Conservation (phyloP, 371 early-diverging fungal genomes). For the Mortierella sp. region DNA sequence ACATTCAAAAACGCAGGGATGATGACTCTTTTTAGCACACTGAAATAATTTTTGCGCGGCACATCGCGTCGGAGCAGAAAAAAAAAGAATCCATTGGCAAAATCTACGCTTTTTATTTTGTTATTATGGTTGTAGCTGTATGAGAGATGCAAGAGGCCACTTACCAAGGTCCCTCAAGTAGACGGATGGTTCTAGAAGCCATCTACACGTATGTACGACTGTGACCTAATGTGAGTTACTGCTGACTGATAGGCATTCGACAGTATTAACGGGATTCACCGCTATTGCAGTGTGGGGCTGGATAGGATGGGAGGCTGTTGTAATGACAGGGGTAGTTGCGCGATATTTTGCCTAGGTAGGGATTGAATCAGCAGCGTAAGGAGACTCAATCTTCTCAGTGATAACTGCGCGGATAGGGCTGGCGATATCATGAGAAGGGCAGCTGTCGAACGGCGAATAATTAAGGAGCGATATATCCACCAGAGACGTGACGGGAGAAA, state of each 20-base stretch:
- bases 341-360: background rate
- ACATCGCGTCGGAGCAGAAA: slow-evolving; percentile 13
- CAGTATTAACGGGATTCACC: slow-evolving; percentile 2
- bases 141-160: background rate
- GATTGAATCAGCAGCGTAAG: background rate
- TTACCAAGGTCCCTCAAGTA: background rate
- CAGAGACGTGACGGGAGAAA: too few species aligned
- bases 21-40: background rate
- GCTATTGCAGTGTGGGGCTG: background rate
- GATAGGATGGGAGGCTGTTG: background rate
- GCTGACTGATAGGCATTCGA: background rate
- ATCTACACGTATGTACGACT: background rate
- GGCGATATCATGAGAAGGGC: background rate
- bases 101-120: background rate
- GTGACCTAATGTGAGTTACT: background rate
- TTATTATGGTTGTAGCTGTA: background rate
- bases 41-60: slow-evolving; percentile 14
- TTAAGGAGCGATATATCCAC: slow-evolving; percentile 34
- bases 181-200: background rate
- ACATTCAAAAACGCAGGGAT: background rate
- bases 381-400: slow-evolving; percentile 53
- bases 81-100: background rate
- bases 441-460: slow-evolving; percentile 18
- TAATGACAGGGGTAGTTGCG: background rate
- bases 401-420: slow-evolving; percentile 48